Conservation (phyloP, 108 stramenopile genomes). For the Nitzschia sp. region DNA sequence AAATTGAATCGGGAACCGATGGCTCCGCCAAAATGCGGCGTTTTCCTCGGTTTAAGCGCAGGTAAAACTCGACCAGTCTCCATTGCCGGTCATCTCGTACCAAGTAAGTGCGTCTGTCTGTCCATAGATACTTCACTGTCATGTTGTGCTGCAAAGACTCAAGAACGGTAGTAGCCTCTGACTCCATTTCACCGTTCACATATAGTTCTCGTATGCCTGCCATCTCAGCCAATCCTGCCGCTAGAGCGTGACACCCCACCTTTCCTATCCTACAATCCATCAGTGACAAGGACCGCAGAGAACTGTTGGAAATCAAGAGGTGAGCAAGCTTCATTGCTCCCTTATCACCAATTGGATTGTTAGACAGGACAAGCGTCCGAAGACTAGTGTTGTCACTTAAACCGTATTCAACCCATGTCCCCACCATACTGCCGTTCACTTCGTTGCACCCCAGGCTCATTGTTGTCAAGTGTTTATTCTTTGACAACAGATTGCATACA, state of each 20-base stretch:
- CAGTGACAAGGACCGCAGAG: constrained; percentile 25
- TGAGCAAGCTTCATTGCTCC: constrained; percentile 25
- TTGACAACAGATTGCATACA: constrained; percentile 3
- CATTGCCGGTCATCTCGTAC: constrained; percentile 9
- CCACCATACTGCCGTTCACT: constrained; percentile 12
- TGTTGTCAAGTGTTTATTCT: neutral
- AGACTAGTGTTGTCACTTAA: constrained; percentile 7
- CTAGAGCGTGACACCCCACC: constrained; percentile 20
- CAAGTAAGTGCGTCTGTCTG: neutral
- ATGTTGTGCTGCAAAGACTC: constrained; percentile 24
- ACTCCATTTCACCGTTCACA: constrained; percentile 31
- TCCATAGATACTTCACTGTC: constrained; percentile 17
- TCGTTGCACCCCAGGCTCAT: constrained; percentile 24
- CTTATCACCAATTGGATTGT: constrained; percentile 40
- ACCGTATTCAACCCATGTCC: constrained; percentile 2
- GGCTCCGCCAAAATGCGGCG: constrained; percentile 22
- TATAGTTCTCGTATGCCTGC: constrained; percentile 25
- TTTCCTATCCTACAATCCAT: constrained; percentile 27
- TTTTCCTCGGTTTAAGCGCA: constrained; percentile 16
- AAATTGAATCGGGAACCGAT: constrained; percentile 1
- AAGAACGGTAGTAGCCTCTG: constrained; percentile 6
- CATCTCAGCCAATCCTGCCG: constrained; percentile 19
- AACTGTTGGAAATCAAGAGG: constrained; percentile 18
- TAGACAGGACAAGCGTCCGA: constrained; percentile 16
- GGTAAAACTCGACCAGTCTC: constrained; percentile 11